Conservation (phyloP, 2,329 filamentous ascomycete species). For the Botryotinia calthae region DNA sequence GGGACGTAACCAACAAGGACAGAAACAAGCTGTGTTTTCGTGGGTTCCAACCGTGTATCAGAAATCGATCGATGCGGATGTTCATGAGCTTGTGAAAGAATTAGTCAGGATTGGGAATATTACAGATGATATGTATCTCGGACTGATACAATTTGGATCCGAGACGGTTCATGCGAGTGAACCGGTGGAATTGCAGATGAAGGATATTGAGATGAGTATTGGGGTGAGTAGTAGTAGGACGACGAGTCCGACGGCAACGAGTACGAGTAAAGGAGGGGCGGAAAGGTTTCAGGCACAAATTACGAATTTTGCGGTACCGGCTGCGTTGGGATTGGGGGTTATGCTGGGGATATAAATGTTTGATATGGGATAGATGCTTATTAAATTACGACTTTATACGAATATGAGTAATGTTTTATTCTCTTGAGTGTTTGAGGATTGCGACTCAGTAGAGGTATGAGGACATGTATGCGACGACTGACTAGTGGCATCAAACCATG, state of each 20-base stretch:
- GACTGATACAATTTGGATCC: slow-evolving; percentile 12
- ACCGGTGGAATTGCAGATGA: background rate
- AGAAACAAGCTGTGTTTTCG: slow-evolving; percentile 10
- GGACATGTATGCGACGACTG: background rate
- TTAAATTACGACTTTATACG: background rate
- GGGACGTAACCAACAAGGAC: slow-evolving; percentile 11
- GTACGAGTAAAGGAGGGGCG: slow-evolving; percentile 1
- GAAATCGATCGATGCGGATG: slow-evolving; percentile 3
- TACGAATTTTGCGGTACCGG: slow-evolving; percentile 21
- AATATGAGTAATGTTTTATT: slow-evolving; percentile 9
- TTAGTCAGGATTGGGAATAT: slow-evolving; percentile 2
- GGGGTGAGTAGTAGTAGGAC: slow-evolving; percentile 6
- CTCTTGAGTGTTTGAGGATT: background rate
- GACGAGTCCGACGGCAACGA: background rate
- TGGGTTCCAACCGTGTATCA: slow-evolving; percentile 13
- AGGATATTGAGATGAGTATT: slow-evolving; percentile 10
- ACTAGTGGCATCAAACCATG: background rate
- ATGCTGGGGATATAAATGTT: slow-evolving; percentile 6
- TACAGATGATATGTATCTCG: slow-evolving; percentile 9
- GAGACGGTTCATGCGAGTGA: slow-evolving; percentile 6
- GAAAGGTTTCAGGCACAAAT: slow-evolving; percentile 7
- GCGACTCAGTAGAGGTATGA: background rate
- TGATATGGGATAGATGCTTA: background rate
- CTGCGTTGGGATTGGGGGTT: slow-evolving; percentile 9
- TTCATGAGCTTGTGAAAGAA: slow-evolving; percentile 1